A percentile compares a stretch with the other conserved stretches of the same genome.
Evolutionary conservation across 805 yeast genomes (phyloP).

Genomic region (Candida ascalaphidarum): DNA sequence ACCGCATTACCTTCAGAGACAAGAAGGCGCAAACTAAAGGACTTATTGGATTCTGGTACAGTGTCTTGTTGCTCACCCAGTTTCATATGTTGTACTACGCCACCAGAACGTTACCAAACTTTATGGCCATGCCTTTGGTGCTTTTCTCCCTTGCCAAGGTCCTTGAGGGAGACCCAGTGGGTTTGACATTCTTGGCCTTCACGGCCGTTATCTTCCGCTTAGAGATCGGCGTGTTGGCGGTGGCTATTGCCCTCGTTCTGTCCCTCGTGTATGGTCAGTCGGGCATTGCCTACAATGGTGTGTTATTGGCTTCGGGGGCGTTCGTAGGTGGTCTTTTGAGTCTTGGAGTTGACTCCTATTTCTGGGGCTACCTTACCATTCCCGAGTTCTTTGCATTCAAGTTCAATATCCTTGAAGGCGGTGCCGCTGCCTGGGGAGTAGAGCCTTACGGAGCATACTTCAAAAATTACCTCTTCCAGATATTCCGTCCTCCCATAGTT

Average conservation of each 20-base stretch:
- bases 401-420: constrained; percentile 72
- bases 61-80: constrained; percentile 52
- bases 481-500: constrained; percentile 37
- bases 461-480: constrained; percentile 31
- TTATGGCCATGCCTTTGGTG: constrained; percentile 69
- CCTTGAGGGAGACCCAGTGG: constrained; percentile 38
- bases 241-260: constrained; percentile 38
- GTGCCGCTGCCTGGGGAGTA: constrained; percentile 74
- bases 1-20: constrained; percentile 13
- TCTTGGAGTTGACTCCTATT: constrained; percentile 55
- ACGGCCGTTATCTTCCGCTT: constrained; percentile 62
- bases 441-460: constrained; percentile 72
- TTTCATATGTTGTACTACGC: constrained; percentile 77
- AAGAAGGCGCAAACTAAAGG: constrained; percentile 9
- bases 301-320: constrained; percentile 42
- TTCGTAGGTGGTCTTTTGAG: constrained; percentile 42
- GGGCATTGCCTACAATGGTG: constrained; percentile 23
- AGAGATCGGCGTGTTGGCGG: constrained; percentile 54
- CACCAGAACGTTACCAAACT: constrained; percentile 86
- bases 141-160: constrained; percentile 44
- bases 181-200: constrained; percentile 49
- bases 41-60: constrained; percentile 46
- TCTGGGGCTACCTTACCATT: constrained; percentile 55
- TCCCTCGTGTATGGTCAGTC: constrained; percentile 39
- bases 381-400: constrained; percentile 73